Conservation (phyloP, 2,329 filamentous ascomycete genomes). For the Fusarium continuum region DNA sequence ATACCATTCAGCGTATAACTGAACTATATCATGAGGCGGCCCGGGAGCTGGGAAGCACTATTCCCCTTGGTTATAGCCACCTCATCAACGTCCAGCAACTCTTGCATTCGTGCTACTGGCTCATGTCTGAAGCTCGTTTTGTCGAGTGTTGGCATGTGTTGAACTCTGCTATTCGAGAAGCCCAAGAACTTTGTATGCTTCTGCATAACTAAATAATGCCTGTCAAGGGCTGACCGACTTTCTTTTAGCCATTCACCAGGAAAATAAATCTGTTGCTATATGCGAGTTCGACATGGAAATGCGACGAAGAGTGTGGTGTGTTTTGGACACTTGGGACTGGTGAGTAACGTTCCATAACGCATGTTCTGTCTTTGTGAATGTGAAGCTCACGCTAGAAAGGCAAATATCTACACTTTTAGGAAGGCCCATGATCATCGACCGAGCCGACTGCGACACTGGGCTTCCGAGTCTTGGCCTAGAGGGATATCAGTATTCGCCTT, state of each 20-base stretch:
- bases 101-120: conserved; percentile 52
- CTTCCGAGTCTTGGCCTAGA: conserved; percentile 49
- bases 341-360: conserved; percentile 19
- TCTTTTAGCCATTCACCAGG: conserved; percentile 45
- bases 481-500: conserved; percentile 45
- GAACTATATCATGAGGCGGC: conserved; percentile 48
- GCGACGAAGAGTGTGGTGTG: conserved; percentile 50
- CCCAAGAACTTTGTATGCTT: conserved; percentile 48
- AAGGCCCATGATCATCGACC: conserved; percentile 49
- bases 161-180: conserved; percentile 48
- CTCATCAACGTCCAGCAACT: conserved; percentile 49
- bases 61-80: conserved; percentile 48
- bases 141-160: conserved; percentile 52
- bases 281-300: conserved; percentile 51
- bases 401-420: conserved; percentile 49
- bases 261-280: conserved; percentile 40
- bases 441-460: conserved; percentile 45
- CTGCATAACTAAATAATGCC: too few species aligned
- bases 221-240: conserved; percentile 1
- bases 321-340: conserved; percentile 53
- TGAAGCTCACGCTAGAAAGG: conserved; percentile 38
- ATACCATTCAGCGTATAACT: conserved; percentile 42
- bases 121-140: conserved; percentile 50
- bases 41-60: conserved; percentile 46
- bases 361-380: neutral